Evolutionary conservation across 1,284 basidiomycete genomes (phyloP).

Genomic region (Cutaneotrichosporon sp.): DNA sequence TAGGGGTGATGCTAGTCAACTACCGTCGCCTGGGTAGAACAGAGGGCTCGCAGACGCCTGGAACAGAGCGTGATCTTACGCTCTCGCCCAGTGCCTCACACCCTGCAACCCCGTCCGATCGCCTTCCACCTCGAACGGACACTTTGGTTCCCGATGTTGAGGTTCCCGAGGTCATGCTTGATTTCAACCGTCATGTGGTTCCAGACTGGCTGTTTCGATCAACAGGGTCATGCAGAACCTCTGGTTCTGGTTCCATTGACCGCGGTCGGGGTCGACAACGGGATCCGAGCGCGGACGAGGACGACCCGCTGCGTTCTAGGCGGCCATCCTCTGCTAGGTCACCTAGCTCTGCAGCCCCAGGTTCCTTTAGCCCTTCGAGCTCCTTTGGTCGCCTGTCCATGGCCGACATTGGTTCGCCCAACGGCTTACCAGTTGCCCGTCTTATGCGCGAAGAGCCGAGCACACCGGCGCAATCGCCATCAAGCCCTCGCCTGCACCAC

Average conservation of each 20-base stretch:
- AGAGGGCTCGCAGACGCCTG: conserved; percentile 47
- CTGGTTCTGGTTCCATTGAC: conserved; percentile 1
- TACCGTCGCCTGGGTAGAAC: conserved; percentile 59
- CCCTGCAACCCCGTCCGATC: conserved; percentile 28
- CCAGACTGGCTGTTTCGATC: conserved; percentile 76
- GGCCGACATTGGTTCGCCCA: conserved; percentile 21
- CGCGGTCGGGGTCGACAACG: conserved; percentile 15
- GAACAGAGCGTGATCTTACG: conserved; percentile 13
- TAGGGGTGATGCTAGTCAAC: conserved; percentile 96
- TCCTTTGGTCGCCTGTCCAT: conserved; percentile 32
- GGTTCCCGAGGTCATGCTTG: conserved; percentile 80
- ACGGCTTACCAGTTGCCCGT: not conserved
- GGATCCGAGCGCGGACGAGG: conserved; percentile 10
- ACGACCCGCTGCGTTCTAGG: conserved; percentile 14
- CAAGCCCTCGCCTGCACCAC: conserved; percentile 36
- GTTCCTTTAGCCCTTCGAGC: conserved; percentile 31
- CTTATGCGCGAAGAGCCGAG: conserved; percentile 31
- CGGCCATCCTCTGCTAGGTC: conserved; percentile 7
- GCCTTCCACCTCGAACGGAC: not conserved
- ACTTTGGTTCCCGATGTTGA: conserved; percentile 48
- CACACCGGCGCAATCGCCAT: conserved; percentile 41
- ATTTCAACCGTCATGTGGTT: conserved; percentile 90
- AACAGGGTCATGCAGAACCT: conserved; percentile 7
- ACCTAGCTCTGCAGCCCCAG: conserved; percentile 1
- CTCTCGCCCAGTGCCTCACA: conserved; percentile 23